phyloP scores from a whole-genome alignment of 2,329 filamentous ascomycete genomes.

The Fonsecaea erecta region DNA sequence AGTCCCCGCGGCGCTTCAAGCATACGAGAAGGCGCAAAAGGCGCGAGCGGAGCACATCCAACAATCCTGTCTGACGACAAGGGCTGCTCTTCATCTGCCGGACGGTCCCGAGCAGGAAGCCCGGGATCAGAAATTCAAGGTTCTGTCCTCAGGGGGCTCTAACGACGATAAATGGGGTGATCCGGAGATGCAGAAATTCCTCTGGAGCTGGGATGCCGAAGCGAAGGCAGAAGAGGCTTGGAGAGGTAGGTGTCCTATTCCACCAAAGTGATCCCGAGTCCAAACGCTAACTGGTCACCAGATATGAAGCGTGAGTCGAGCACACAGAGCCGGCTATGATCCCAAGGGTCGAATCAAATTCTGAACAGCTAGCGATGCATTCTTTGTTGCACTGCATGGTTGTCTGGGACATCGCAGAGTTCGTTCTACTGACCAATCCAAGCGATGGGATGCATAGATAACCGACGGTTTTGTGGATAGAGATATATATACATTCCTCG shows the following conservation, averaged over 20 bases:
- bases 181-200: conserved; percentile 68
- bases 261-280: neutral
- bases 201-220: conserved; percentile 68
- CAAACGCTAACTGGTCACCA: neutral
- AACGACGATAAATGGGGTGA: conserved; percentile 70
- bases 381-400: neutral
- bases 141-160: conserved; percentile 54
- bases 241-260: conserved; percentile 17
- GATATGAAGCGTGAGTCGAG: conserved; percentile 5
- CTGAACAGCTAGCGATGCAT: neutral
- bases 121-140: conserved; percentile 56
- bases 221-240: conserved; percentile 58
- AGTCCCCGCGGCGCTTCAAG: conserved; percentile 44
- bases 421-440: neutral
- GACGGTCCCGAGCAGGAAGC: conserved; percentile 39
- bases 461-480: neutral
- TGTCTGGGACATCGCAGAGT: neutral
- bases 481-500: neutral
- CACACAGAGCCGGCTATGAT: conserved; percentile 21
- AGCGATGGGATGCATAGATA: neutral
- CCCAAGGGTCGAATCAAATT: neutral
- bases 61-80: conserved; percentile 47
- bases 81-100: conserved; percentile 41
- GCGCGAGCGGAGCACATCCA: conserved; percentile 45
- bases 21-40: conserved; percentile 55